phyloP scores from a whole-genome alignment of 208 protist species.

The Leishmania lainsoni region DNA sequence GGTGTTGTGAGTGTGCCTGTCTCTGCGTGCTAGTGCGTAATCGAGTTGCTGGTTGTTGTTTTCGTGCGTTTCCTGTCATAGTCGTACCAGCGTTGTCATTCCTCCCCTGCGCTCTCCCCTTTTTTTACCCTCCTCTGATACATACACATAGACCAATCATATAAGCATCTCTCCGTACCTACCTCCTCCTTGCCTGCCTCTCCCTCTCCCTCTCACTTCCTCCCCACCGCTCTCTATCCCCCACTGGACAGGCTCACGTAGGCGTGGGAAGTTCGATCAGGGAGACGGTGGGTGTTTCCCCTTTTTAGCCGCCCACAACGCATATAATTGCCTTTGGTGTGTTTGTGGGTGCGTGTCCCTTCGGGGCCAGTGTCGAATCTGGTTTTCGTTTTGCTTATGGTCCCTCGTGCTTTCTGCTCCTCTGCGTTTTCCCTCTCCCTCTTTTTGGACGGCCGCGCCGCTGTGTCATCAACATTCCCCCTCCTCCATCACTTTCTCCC shows the following conservation, averaged over 20 bases:
- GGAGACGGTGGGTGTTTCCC: neutral
- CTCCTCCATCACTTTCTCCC: neutral
- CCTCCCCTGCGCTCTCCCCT: neutral
- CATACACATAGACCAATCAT: conserved; percentile 4
- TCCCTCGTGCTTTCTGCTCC: neutral
- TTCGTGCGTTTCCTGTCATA: neutral
- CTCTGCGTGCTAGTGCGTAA: neutral
- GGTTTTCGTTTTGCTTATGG: neutral
- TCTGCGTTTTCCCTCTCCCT: neutral
- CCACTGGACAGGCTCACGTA: neutral
- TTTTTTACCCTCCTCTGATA: neutral
- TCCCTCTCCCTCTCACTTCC: neutral
- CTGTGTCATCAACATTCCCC: neutral
- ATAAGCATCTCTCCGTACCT: neutral
- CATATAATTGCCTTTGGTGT: neutral
- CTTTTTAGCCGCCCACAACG: neutral
- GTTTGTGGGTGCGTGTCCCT: neutral
- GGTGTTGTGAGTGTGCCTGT: neutral
- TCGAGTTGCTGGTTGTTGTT: neutral
- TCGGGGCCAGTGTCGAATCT: neutral
- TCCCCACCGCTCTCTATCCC: neutral
- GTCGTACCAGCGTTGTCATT: too few relatives aligned
- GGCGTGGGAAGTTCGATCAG: neutral
- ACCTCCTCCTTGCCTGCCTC: neutral
- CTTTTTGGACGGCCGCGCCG: neutral